Conservation (phyloP, 2,329 filamentous ascomycete genomes). For the Eutypella sp. region DNA sequence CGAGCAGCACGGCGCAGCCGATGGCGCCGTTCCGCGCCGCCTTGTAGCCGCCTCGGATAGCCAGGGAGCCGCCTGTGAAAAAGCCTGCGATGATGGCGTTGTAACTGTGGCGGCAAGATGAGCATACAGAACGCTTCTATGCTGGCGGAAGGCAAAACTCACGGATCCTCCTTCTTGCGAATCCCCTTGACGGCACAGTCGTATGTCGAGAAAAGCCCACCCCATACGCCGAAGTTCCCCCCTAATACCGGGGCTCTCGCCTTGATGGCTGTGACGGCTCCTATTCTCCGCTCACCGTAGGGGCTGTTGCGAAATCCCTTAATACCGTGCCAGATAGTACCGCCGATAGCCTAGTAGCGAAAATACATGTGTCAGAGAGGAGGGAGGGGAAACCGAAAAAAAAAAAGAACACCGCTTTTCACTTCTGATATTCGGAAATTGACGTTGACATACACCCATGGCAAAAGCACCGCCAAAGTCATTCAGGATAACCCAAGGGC, state of each 20-base stretch:
- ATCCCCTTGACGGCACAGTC: conserved; percentile 96
- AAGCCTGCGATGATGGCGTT: conserved; percentile 98
- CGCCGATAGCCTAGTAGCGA: conserved; percentile 28
- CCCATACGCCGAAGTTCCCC: conserved; percentile 98
- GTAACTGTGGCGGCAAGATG: conserved; percentile 39
- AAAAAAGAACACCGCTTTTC: too few relatives aligned
- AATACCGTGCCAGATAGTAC: conserved; percentile 26
- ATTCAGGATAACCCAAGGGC: conserved; percentile 92
- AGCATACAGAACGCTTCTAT: not conserved
- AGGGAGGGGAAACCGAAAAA: too few relatives aligned
- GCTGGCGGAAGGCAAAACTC: too few relatives aligned
- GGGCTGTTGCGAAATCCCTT: conserved; percentile 90
- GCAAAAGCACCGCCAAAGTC: conserved; percentile 96
- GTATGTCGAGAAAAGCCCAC: conserved; percentile 90
- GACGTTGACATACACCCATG: conserved; percentile 85
- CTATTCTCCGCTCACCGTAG: conserved; percentile 91
- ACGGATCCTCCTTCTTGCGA: conserved; percentile 90
- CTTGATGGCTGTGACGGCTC: conserved; percentile 95
- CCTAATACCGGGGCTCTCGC: conserved; percentile 92
- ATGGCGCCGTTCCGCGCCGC: conserved; percentile 94
- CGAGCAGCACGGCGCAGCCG: conserved; percentile 87
- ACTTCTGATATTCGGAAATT: too few relatives aligned
- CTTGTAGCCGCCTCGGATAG: conserved; percentile 85
- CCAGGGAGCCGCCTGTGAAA: conserved; percentile 89
- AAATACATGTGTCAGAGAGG: too few relatives aligned